phyloP scores from a whole-genome alignment of 768 basidiomycete genomes.

The Amanita muscaria region DNA sequence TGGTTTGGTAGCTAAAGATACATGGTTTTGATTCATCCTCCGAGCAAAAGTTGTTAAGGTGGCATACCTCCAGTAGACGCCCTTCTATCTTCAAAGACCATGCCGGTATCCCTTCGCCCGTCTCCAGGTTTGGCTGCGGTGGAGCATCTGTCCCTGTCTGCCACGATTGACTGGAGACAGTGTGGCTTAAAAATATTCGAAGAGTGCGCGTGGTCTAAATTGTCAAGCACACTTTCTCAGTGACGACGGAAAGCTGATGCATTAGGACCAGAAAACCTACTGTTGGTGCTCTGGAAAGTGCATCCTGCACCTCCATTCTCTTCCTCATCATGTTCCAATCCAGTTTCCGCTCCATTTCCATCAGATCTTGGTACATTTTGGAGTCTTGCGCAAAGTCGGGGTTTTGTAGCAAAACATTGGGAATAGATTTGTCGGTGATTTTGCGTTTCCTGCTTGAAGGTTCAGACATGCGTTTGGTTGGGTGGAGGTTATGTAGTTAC shows the following conservation, averaged over 20 bases:
- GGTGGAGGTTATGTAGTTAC: too few relatives aligned
- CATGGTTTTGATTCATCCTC: neutral
- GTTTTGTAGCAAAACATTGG: constrained; percentile 65
- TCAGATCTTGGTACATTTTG: constrained; percentile 74
- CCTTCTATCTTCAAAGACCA: constrained; percentile 89
- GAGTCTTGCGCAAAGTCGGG: constrained; percentile 77
- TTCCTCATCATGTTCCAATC: constrained; percentile 96
- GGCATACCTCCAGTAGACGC: constrained; percentile 66
- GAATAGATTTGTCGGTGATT: constrained; percentile 70
- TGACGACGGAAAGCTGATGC: too few relatives aligned
- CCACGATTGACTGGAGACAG: constrained; percentile 80
- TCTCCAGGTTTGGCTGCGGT: constrained; percentile 52
- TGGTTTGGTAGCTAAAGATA: constrained; percentile 45
- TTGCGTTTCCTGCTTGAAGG: constrained; percentile 53
- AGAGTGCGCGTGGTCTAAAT: constrained; percentile 72
- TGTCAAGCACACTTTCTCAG: too few relatives aligned
- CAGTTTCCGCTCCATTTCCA: constrained; percentile 84
- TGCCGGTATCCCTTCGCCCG: constrained; percentile 82
- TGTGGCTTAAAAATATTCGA: constrained; percentile 82
- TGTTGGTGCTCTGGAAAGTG: constrained; percentile 63
- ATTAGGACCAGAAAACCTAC: constrained; percentile 30
- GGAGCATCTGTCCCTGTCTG: constrained; percentile 49
- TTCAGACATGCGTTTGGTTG: too few relatives aligned
- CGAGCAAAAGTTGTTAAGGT: constrained; percentile 4
- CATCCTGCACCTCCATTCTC: constrained; percentile 84